Conservation (phyloP, 2,329 filamentous ascomycete species). For the Diaporthe velutina region DNA sequence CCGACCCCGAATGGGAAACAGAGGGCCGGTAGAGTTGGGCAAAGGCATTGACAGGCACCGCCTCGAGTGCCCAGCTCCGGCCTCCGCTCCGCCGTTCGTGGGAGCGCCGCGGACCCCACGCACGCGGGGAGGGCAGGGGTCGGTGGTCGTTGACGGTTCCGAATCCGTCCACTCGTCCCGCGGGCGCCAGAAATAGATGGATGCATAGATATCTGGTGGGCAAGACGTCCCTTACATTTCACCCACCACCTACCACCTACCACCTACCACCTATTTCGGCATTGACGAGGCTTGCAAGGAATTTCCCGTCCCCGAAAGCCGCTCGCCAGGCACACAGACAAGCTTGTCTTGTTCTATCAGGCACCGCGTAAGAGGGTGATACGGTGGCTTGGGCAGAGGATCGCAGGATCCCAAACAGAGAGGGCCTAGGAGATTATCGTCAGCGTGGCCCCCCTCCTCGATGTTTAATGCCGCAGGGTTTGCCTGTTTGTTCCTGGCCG, state of each 20-base stretch:
- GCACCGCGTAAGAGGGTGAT: not conserved
- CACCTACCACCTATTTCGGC: not conserved
- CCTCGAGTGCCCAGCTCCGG: slow-evolving; percentile 9
- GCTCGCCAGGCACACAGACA: slow-evolving; percentile 5
- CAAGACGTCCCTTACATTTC: not conserved
- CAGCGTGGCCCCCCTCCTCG: not conserved
- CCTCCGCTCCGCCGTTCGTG: slow-evolving; percentile 13
- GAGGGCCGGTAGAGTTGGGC: slow-evolving; percentile 2
- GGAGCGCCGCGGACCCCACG: not conserved
- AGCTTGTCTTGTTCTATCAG: not conserved
- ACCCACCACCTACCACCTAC: not conserved
- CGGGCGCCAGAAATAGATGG: slow-evolving; percentile 1
- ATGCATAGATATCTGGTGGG: not conserved
- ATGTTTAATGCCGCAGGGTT: not conserved
- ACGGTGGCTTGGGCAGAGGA: not conserved
- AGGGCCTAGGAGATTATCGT: not conserved
- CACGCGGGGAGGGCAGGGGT: not conserved
- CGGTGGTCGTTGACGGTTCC: not conserved
- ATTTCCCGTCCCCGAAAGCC: not conserved
- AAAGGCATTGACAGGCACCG: slow-evolving; percentile 21
- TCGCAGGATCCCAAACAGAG: not conserved
- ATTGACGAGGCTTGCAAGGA: not conserved
- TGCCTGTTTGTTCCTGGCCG: not conserved
- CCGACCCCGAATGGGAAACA: not conserved
- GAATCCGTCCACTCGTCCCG: not conserved